Percentiles rank a stretch among this genome's conserved stretches.
phyloP scores from a whole-genome alignment of 2,329 filamentous ascomycete species.

The Cladosporium sp. region DNA sequence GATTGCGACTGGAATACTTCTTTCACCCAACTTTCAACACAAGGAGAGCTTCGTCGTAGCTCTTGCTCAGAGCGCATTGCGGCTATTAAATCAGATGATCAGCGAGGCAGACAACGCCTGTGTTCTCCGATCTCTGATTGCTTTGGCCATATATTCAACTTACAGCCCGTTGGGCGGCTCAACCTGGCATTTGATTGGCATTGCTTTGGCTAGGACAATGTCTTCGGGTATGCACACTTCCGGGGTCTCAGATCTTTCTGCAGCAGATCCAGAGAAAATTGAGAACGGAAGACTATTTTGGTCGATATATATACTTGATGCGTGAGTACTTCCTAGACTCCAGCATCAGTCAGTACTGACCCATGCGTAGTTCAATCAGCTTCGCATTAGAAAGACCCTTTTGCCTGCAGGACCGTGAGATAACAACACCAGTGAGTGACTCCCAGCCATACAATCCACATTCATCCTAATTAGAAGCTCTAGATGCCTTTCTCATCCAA shows the following conservation, averaged over 20 bases:
- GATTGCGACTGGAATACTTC: neutral
- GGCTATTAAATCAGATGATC: neutral
- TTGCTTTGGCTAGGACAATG: constrained; percentile 6
- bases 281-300: constrained; percentile 4
- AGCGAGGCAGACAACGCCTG: neutral
- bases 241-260: neutral
- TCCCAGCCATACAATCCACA: neutral
- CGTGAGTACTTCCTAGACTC: neutral
- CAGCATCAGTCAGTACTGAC: neutral
- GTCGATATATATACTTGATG: constrained; percentile 6
- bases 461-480: neutral
- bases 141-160: neutral
- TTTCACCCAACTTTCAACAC: neutral
- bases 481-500: neutral
- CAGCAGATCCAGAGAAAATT: neutral
- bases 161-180: constrained; percentile 2
- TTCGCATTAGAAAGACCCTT: constrained; percentile 5
- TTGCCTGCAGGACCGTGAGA: constrained; percentile 2
- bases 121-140: neutral
- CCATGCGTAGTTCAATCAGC: neutral
- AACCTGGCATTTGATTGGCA: constrained; percentile 2
- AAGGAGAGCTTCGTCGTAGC: neutral
- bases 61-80: neutral
- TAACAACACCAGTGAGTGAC: neutral
- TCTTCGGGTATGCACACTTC: constrained; percentile 6